phyloP scores from a whole-genome alignment of 108 stramenopile species.

The Cyclotella atomus region DNA sequence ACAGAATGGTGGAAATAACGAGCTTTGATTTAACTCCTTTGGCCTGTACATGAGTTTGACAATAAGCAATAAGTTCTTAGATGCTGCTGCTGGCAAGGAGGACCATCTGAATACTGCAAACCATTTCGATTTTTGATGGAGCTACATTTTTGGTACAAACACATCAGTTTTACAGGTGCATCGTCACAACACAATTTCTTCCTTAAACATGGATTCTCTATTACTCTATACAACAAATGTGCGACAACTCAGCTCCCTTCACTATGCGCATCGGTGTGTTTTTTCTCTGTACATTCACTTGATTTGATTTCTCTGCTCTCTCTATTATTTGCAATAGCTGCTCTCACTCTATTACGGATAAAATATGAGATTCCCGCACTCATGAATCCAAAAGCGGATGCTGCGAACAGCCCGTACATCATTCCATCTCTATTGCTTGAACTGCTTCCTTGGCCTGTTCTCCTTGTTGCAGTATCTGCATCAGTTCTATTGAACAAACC shows the following conservation, averaged over 20 bases:
- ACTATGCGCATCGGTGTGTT: background rate
- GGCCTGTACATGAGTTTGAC: background rate
- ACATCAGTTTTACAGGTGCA: background rate
- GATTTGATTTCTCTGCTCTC: background rate
- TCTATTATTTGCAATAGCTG: slow-evolving; percentile 31
- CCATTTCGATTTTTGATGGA: no score
- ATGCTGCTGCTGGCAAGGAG: no score
- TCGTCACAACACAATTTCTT: background rate
- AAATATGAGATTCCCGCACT: slow-evolving; percentile 46
- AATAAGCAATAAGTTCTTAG: no score
- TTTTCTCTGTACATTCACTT: background rate
- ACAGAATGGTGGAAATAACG: background rate
- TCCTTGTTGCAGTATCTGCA: background rate
- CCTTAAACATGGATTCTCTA: background rate
- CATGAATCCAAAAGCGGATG: slow-evolving; percentile 44
- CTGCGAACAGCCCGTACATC: slow-evolving; percentile 41
- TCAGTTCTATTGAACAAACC: background rate
- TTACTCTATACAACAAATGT: background rate
- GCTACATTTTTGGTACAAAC: no score
- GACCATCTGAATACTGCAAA: background rate
- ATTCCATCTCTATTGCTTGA: slow-evolving; percentile 11
- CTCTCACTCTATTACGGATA: slow-evolving; percentile 44
- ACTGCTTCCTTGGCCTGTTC: slow-evolving; percentile 2
- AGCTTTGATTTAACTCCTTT: background rate
- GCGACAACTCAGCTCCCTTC: background rate